These are phyloP conservation scores for Sphagnurus paluster DNA, from an alignment of 1,284 basidiomycete species.

Conservation along the genomic window DNA sequence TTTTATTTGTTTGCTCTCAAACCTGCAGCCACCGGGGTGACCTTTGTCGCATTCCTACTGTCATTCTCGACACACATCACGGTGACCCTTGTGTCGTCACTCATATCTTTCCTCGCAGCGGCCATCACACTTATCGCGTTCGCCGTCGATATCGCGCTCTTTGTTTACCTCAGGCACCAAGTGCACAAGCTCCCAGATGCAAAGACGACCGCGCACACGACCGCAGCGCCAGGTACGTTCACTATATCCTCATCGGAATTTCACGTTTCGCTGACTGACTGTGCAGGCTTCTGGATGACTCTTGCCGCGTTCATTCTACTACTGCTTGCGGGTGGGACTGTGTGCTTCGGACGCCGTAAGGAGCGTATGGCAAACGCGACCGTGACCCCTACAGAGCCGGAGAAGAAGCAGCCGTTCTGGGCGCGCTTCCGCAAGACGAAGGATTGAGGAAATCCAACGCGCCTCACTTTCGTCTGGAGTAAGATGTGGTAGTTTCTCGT, in stretches of 20 bases:
- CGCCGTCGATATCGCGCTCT: slow-evolving; percentile 73
- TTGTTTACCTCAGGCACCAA: slow-evolving; percentile 56
- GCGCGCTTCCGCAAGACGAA: slow-evolving; percentile 23
- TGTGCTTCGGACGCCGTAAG: slow-evolving; percentile 66
- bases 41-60: slow-evolving; percentile 61
- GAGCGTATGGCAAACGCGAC: slow-evolving; percentile 44
- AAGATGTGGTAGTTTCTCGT: too few relatives aligned
- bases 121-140: slow-evolving; percentile 68
- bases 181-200: slow-evolving; percentile 48
- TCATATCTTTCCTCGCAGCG: slow-evolving; percentile 67
- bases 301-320: slow-evolving; percentile 66
- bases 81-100: slow-evolving; percentile 56
- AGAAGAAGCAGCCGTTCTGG: slow-evolving; percentile 18
- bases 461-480: not conserved
- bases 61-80: slow-evolving; percentile 64
- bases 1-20: slow-evolving; percentile 9
- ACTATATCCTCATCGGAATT: not conserved
- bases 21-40: slow-evolving; percentile 65
- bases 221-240: slow-evolving; percentile 58
- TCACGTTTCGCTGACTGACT: not conserved
- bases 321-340: slow-evolving; percentile 61
- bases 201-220: slow-evolving; percentile 42
- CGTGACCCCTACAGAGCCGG: slow-evolving; percentile 24
- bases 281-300: slow-evolving; percentile 71
- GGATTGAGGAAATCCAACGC: too few relatives aligned